A percentile compares a stretch with the other conserved stretches of the same genome.
phyloP scores from a whole-genome alignment of 2,329 filamentous ascomycete species.

The Trichoderma gracile region DNA sequence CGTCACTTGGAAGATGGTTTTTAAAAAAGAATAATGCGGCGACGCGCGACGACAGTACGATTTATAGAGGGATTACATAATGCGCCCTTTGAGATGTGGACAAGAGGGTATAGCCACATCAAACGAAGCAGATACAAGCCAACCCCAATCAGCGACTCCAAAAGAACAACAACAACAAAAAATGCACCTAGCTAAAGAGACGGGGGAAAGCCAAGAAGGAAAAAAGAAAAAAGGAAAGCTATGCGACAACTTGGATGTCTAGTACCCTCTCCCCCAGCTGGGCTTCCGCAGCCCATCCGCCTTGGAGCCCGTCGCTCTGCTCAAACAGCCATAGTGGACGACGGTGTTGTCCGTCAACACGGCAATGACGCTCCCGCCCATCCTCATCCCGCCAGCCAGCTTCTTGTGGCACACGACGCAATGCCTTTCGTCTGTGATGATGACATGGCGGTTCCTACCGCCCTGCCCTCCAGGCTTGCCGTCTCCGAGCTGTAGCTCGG shows the following conservation, averaged over 20 bases:
- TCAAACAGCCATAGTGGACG: constrained; percentile 79
- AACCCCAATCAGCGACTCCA: constrained; percentile 26
- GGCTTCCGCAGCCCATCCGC: constrained; percentile 38
- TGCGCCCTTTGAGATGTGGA: constrained; percentile 1
- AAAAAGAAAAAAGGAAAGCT: constrained; percentile 9
- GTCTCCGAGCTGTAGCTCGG: constrained; percentile 71
- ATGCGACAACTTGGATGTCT: constrained; percentile 27
- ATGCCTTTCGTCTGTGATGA: constrained; percentile 82
- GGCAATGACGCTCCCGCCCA: constrained; percentile 87
- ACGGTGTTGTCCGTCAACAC: constrained; percentile 82
- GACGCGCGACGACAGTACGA: not conserved
- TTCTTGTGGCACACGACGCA: constrained; percentile 93
- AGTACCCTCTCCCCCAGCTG: constrained; percentile 43
- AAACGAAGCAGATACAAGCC: constrained; percentile 31
- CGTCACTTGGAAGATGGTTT: no score
- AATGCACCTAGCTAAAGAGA: not conserved
- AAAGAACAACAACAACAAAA: not conserved
- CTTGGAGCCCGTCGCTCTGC: constrained; percentile 45
- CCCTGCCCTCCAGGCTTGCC: constrained; percentile 53
- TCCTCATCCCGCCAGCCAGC: constrained; percentile 78
- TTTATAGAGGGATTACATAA: constrained; percentile 3
- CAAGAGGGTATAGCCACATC: constrained; percentile 35
- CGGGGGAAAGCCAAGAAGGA: not conserved
- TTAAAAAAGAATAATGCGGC: not conserved
- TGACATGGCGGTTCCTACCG: constrained; percentile 65